These are phyloP conservation scores for Suillus clintonianus DNA, from an alignment of 768 basidiomycete species.

Conservation along the genomic window DNA sequence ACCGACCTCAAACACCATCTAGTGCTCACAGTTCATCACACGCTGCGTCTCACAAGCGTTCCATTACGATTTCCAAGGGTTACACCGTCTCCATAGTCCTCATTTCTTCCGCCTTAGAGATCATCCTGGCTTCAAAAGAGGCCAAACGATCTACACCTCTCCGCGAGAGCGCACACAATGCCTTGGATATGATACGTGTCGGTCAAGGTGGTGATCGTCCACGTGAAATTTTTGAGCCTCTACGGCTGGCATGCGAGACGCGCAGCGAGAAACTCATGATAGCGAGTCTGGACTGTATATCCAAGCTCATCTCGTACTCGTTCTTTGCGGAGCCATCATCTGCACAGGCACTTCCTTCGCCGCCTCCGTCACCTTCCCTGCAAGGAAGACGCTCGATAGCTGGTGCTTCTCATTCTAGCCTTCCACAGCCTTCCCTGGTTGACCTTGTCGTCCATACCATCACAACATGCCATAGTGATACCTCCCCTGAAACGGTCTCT, in stretches of 20 bases:
- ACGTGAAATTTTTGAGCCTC: slow-evolving; percentile 92
- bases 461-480: slow-evolving; percentile 87
- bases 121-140: slow-evolving; percentile 84
- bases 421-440: slow-evolving; percentile 75
- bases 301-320: slow-evolving; percentile 95
- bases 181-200: slow-evolving; percentile 77
- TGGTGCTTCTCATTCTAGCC: slow-evolving; percentile 46
- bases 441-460: slow-evolving; percentile 95
- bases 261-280: slow-evolving; percentile 92
- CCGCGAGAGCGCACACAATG: slow-evolving; percentile 78
- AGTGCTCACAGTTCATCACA: slow-evolving; percentile 9
- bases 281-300: slow-evolving; percentile 95
- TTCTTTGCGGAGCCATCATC: slow-evolving; percentile 82
- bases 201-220: slow-evolving; percentile 77
- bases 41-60: slow-evolving; percentile 48
- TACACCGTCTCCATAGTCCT: slow-evolving; percentile 77
- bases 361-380: slow-evolving; percentile 70
- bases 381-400: slow-evolving; percentile 45
- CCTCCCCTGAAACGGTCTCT: slow-evolving; percentile 87
- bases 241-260: slow-evolving; percentile 95
- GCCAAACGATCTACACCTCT: slow-evolving; percentile 82
- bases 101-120: slow-evolving; percentile 83
- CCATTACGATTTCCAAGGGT: slow-evolving; percentile 66
- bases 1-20: slow-evolving; percentile 21
- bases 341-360: slow-evolving; percentile 56